Evolutionary conservation across 192 early-diverging fungal species (phyloP).

Genomic region (Podila epicladia): DNA sequence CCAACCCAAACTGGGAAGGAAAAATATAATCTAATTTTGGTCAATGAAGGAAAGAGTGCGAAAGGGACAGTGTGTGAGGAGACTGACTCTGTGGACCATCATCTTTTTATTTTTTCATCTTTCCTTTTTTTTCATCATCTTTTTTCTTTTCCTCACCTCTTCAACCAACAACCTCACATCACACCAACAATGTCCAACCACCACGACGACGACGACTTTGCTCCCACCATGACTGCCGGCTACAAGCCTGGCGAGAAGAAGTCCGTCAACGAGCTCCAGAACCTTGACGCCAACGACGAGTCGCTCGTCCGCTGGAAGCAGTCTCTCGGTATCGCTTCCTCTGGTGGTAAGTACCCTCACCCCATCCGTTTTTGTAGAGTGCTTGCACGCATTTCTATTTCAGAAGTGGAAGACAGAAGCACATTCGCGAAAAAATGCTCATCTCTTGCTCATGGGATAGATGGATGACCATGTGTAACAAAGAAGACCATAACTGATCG

Average conservation of each 20-base stretch:
- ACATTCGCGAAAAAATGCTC: too few relatives aligned
- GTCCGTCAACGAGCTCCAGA: constrained; percentile 82
- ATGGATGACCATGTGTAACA: too few relatives aligned
- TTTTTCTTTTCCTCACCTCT: not conserved
- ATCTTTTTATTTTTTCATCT: constrained; percentile 5
- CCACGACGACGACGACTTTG: constrained; percentile 77
- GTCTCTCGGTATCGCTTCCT: constrained; percentile 81
- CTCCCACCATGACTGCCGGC: constrained; percentile 78
- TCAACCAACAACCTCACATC: not conserved
- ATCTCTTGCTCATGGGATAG: too few relatives aligned
- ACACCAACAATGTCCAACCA: constrained; percentile 54
- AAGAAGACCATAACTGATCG: not conserved
- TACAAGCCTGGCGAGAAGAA: constrained; percentile 96
- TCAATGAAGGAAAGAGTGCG: not conserved
- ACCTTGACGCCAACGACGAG: constrained; percentile 91
- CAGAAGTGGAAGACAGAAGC: too few relatives aligned
- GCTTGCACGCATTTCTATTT: not conserved
- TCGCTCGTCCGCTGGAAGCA: constrained; percentile 98
- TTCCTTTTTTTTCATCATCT: not conserved
- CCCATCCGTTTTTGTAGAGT: not conserved
- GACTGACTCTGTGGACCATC: not conserved
- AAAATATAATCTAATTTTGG: not conserved
- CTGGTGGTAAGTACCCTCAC: constrained; percentile 56
- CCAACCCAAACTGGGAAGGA: not conserved
- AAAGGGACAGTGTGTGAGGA: too few relatives aligned